Evolutionary conservation across 495 filamentous ascomycete species (phyloP), one percentile per base, ranked within the genome.

Genomic region (Aspergillus hancockii): DNA sequence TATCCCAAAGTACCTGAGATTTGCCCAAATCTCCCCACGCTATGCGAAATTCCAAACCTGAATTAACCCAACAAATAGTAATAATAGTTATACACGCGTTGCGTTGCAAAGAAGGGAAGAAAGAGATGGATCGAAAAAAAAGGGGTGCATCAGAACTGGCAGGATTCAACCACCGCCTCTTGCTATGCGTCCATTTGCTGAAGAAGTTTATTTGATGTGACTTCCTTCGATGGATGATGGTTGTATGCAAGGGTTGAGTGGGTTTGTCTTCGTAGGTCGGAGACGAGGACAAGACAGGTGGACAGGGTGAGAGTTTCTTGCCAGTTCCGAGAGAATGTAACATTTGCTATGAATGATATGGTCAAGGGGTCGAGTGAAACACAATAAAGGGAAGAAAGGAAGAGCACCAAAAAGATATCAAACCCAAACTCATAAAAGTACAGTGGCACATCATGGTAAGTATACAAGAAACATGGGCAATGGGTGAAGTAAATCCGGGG

Each of bases 1-100:
- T 36, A 45, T 50, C 18, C 58, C 58, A 46, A 55, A 46, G 14
- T 14, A n/a, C 14, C 14, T 16, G 38, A n/a, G 38, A 41, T 41
- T 54, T 46, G 40, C 36, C 30, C 53, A 21, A 55, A 47, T 53
- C 36, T 55, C 58, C 65, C 62, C 60, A 65, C 65, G 65, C 65
- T 65, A 68, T 64, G 65, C 65, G 55, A 53, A 67, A 62, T 25
- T 52, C 57, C 43, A 57, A 41, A 54, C 41, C 41, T 22, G 19
- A 45, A 45, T 6, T n/a, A 45, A 45, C 8, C n/a, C 19, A 50
- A 32, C 23, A 22, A 61, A 58, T 55, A 34, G 41, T 57, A 64
- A 57, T 10, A 23, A 18, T 41, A n/a, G 7, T 41, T n/a, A n/a
- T 41, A 41, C n/a, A 41, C 38, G n/a, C 8, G 16, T 14, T n/a